Conservation (phyloP, 2,329 filamentous ascomycete genomes). For the Penicillium sp. region DNA sequence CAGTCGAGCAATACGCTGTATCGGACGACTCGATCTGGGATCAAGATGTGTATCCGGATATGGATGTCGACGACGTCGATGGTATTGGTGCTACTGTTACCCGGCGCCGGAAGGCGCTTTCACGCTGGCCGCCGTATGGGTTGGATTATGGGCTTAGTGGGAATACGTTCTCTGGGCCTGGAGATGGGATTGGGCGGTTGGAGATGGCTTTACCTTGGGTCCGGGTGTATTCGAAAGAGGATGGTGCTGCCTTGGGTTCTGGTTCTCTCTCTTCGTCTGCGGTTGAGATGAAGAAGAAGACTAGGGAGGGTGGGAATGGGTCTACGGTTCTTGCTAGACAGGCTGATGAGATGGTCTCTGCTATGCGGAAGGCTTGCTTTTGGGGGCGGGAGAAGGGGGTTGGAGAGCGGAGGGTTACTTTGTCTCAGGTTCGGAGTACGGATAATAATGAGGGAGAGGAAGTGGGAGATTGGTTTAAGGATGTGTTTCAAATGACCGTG, state of each 20-base stretch:
- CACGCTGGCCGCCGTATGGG: slow-evolving; percentile 43
- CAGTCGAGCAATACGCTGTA: not conserved
- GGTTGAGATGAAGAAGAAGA: not conserved
- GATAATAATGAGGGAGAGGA: slow-evolving; percentile 1
- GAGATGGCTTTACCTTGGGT: slow-evolving; percentile 37
- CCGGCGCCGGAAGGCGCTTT: slow-evolving; percentile 39
- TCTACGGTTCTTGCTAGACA: slow-evolving; percentile 38
- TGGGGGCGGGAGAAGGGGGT: slow-evolving; percentile 43
- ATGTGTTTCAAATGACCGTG: slow-evolving; percentile 11
- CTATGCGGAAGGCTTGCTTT: slow-evolving; percentile 47
- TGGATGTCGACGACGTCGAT: slow-evolving; percentile 5
- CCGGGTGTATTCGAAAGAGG: slow-evolving; percentile 24
- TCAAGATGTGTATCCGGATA: slow-evolving; percentile 10
- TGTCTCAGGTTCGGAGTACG: not conserved
- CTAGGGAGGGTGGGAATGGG: not conserved
- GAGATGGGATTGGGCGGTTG: slow-evolving; percentile 24
- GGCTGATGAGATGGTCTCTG: slow-evolving; percentile 42
- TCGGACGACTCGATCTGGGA: slow-evolving; percentile 5
- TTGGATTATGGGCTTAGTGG: slow-evolving; percentile 35
- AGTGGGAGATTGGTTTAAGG: slow-evolving; percentile 14
- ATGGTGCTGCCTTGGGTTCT: not conserved
- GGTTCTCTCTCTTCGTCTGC: not conserved
- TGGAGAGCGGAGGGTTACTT: slow-evolving; percentile 38
- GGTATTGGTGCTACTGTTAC: slow-evolving; percentile 3
- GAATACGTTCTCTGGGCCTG: slow-evolving; percentile 13